phyloP scores from a whole-genome alignment of 2,329 filamentous ascomycete genomes.

The Colletotrichum sp. region DNA sequence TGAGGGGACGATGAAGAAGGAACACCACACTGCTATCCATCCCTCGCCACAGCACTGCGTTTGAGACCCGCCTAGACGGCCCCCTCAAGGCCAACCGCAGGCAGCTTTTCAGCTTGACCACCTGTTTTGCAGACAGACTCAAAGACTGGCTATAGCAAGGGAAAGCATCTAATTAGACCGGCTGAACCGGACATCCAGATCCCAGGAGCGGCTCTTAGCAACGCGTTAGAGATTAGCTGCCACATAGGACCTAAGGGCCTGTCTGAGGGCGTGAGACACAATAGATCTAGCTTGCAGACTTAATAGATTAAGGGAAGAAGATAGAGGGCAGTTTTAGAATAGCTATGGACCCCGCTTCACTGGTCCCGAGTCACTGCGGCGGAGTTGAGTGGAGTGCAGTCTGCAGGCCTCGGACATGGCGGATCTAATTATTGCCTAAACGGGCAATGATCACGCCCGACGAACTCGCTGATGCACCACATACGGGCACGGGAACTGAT shows the following conservation, averaged over 20 bases:
- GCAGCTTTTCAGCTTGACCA: not conserved
- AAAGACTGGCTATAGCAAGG: not conserved
- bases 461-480: not conserved
- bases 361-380: not conserved
- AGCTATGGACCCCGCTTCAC: not conserved
- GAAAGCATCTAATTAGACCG: not conserved
- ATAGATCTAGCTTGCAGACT: too few species aligned
- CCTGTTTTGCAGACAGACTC: not conserved
- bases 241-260: too few species aligned
- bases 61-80: not conserved
- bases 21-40: not conserved
- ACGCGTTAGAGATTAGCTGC: too few species aligned
- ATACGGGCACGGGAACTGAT: not conserved
- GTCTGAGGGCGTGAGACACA: too few species aligned
- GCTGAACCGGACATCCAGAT: not conserved
- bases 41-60: not conserved
- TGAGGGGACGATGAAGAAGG: not conserved
- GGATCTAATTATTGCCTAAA: not conserved
- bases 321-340: not conserved
- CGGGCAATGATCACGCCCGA: not conserved
- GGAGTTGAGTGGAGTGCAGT: not conserved
- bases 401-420: not conserved
- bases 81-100: not conserved
- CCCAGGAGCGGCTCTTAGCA: not conserved
- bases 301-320: too few species aligned